Evolutionary conservation across 805 yeast genomes (phyloP).

Genomic region (Metschnikowia gelsemii): DNA sequence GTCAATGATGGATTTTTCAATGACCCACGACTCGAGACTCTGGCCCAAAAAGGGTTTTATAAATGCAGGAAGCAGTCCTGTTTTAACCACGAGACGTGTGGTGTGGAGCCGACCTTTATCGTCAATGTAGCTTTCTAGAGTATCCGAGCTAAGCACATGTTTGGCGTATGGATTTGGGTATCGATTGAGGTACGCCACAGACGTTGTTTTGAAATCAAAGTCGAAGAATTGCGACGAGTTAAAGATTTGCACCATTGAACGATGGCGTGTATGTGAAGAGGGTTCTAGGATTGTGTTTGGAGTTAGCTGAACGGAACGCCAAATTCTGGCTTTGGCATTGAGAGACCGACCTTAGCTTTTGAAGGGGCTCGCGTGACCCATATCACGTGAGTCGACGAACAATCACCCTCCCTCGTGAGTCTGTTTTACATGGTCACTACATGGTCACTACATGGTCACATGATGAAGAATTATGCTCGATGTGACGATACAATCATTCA

Average conservation of each 20-base stretch:
- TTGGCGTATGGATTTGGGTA: conserved; percentile 76
- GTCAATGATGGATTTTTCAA: conserved; percentile 75
- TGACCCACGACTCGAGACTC: conserved; percentile 67
- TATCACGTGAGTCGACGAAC: too few species aligned
- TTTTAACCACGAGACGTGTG: conserved; percentile 71
- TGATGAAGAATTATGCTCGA: too few species aligned
- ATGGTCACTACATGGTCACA: too few species aligned
- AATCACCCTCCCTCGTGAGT: too few species aligned
- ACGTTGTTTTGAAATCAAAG: conserved; percentile 68
- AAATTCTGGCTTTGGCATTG: too few species aligned
- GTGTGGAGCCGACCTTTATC: conserved; percentile 63
- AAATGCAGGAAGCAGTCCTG: conserved; percentile 80
- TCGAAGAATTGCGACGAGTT: conserved; percentile 54
- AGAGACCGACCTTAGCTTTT: too few species aligned
- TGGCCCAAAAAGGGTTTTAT: conserved; percentile 71
- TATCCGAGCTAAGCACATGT: conserved; percentile 83
- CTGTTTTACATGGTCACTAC: too few species aligned
- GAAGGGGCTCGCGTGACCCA: too few species aligned
- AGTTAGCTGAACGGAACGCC: too few species aligned
- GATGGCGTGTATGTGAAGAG: neutral
- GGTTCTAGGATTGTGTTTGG: neutral
- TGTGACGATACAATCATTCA: too few species aligned
- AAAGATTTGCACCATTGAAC: conserved; percentile 62
- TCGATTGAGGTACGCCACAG: conserved; percentile 66
- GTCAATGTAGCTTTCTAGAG: conserved; percentile 61